A percentile compares a stretch with the other conserved stretches of the same genome.
Conservation (phyloP, 371 early-diverging fungal genomes). For the Mortierella sp. region DNA sequence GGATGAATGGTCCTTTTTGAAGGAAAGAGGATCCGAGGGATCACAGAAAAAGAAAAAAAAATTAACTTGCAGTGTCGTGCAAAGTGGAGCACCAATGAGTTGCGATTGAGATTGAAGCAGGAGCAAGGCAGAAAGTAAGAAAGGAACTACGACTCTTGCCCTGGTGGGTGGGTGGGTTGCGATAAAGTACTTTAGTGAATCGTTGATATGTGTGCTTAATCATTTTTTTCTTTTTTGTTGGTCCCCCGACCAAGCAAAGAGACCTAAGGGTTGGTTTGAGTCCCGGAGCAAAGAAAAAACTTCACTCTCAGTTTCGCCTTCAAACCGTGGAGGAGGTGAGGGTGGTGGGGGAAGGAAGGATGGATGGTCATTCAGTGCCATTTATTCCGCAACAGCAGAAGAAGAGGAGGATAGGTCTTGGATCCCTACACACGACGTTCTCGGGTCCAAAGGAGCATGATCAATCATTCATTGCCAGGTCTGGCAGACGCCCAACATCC, state of each 20-base stretch:
- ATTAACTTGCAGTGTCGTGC: background rate
- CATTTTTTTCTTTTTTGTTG: background rate
- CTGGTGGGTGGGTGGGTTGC: background rate
- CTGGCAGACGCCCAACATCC: background rate
- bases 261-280: background rate
- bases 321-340: background rate
- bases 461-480: background rate
- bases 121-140: background rate
- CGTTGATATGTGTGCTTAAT: background rate
- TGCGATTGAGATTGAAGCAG: slow-evolving; percentile 7
- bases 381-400: background rate
- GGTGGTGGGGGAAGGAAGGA: background rate
- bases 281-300: background rate
- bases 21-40: background rate
- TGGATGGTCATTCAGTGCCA: background rate
- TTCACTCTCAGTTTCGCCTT: slow-evolving; percentile 4
- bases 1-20: background rate
- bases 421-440: background rate
- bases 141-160: background rate
- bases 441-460: slow-evolving; percentile 4
- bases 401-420: background rate
- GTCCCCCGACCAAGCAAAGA: background rate
- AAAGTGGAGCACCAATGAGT: background rate
- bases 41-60: background rate
- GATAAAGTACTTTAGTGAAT: background rate